A percentile compares a stretch with the other conserved stretches of the same genome.
Conservation (phyloP, 108 stramenopile species). For the Schizochytrium sp. region DNA sequence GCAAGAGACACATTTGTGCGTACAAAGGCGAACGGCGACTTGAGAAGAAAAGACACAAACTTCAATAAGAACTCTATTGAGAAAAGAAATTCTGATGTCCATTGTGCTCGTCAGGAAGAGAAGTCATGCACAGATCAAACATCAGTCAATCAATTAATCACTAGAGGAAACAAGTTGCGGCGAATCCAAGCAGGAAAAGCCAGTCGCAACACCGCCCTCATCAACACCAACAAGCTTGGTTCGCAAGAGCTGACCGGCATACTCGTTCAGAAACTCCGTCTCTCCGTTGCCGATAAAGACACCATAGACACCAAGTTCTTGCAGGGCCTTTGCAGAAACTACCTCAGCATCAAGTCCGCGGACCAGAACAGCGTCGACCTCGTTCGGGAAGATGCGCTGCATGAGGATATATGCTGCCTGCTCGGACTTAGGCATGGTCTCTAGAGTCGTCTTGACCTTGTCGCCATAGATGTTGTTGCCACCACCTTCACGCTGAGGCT, state of each 20-base stretch:
- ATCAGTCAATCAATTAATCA: constrained; percentile 17
- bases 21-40: too few relatives aligned
- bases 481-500: constrained; percentile 99
- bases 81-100: background rate
- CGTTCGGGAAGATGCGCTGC: constrained; percentile 69
- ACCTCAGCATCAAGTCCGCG: background rate
- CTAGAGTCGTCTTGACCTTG: constrained; percentile 70
- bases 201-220: constrained; percentile 82
- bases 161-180: constrained; percentile 69
- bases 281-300: constrained; percentile 78
- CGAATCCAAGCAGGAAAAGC: constrained; percentile 75
- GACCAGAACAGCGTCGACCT: constrained; percentile 56
- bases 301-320: constrained; percentile 78
- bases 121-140: constrained; percentile 67
- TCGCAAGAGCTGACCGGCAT: constrained; percentile 73
- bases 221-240: constrained; percentile 75
- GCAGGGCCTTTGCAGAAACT: constrained; percentile 60
- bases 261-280: constrained; percentile 64
- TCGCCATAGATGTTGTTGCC: constrained; percentile 96
- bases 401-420: constrained; percentile 71
- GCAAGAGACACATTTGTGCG: too few relatives aligned
- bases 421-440: constrained; percentile 55
- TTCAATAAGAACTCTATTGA: background rate
- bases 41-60: too few relatives aligned
- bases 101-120: constrained; percentile 29